Base-by-base conservation (phyloP, 768 basidiomycete genomes). In the Mycena belliarum region DNA sequence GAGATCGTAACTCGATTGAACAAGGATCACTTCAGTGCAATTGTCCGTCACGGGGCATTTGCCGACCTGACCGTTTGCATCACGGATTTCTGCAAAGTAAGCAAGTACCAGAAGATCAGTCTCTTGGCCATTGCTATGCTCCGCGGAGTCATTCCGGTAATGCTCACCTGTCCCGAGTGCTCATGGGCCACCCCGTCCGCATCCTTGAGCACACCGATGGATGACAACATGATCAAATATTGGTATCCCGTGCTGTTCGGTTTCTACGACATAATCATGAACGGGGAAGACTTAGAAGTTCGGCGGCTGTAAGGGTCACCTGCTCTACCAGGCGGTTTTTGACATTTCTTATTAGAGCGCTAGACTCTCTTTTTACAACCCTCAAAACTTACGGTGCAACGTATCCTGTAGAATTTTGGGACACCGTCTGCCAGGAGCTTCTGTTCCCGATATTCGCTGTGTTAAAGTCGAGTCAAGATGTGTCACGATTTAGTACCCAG, bases 231-330 rank as follows among this genome's bases (percentile, higher is more conserved):
- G 91, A 89, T 98, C 73, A 89, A 87, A 65, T 98, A 88, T 72
- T 99, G 97, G 97, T 95, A 91, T 77, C 97, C 97, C 0, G 86
- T 93, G 2, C 78, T 98, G 35, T 96, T 98, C 68, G 90, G 91
- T n/a, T 98, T 98, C 77, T 98, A 95, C 73, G 97, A 98, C 71
- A 96, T 99, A 52, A 96, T 99, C 70, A 98, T 99, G 96, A 98
- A 97, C 60, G 97, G 94, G 18, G 97, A 98, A 71, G 97, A 99
- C 68, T 76, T 99, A 25, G 97, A 99, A 82, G 95, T 99, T 50
- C 86, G 97, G 65, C 84, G 95, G 68, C 72, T 98, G 97, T 99
- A 69, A 76, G 93, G 35, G 35, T 15, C 20, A 26, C 47, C 14
- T n/a, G 6, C 28, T n/a, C 45, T 6, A 52, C 14, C 33, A 46